These are phyloP conservation scores for Aristolochia fimbriata DNA, from an alignment of 164 flowering plant species.

Conservation along the genomic window DNA sequence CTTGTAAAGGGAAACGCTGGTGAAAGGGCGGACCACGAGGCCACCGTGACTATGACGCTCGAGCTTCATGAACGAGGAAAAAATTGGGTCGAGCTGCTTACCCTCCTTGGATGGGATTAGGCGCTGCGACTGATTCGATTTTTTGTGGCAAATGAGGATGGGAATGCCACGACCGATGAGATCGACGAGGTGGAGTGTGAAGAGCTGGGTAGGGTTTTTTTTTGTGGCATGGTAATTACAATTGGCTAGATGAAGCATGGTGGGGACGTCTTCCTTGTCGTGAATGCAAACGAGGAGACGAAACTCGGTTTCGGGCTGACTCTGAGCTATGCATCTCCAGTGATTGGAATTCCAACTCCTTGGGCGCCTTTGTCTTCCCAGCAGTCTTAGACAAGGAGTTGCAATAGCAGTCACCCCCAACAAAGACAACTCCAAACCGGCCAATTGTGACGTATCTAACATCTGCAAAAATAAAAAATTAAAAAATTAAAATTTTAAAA, in stretches of 20 bases:
- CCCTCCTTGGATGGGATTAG: not conserved
- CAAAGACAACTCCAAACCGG: too few relatives aligned
- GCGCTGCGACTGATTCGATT: slow-evolving; percentile 12
- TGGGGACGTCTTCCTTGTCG: not conserved
- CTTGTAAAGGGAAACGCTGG: slow-evolving; percentile 30
- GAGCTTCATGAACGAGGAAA: slow-evolving; percentile 6
- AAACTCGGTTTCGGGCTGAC: not conserved
- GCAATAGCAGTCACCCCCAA: too few relatives aligned
- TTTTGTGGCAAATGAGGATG: not conserved
- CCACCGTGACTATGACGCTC: slow-evolving; percentile 23
- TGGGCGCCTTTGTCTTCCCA: too few relatives aligned
- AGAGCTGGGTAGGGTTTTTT: not conserved
- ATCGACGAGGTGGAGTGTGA: not conserved
- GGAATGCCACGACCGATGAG: slow-evolving; percentile 1
- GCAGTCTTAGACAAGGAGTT: too few relatives aligned
- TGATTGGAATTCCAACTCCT: too few relatives aligned
- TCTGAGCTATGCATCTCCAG: not conserved
- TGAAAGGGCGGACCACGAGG: slow-evolving; percentile 36
- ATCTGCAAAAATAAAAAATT: too few relatives aligned
- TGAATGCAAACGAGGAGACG: slow-evolving; percentile 1
- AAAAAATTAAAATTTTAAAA: too few relatives aligned
- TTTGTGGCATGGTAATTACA: not conserved
- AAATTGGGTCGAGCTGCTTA: slow-evolving; percentile 1
- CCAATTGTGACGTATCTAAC: too few relatives aligned
- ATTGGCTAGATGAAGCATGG: not conserved